Base-by-base conservation (phyloP, 805 yeast genomes). In the Ogataea polymorpha region DNA sequence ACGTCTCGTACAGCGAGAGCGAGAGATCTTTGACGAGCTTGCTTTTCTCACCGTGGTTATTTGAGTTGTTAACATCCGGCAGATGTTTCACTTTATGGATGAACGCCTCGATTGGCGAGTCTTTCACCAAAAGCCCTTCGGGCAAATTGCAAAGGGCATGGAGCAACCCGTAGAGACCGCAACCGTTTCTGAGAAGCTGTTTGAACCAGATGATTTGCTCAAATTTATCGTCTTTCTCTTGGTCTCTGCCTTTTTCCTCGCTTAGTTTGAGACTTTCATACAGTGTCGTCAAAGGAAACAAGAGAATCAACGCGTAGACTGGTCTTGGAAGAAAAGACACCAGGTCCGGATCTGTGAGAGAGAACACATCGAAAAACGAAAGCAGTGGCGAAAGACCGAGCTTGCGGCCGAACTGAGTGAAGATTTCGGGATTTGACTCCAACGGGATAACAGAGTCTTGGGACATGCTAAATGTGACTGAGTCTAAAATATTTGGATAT, bases 151-250 rank as follows among this genome's bases (percentile, higher is more conserved):
- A 50, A 26, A 76, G 54, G 1, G 67, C 48, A 54, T 91, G 97
- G 16, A 91, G 65, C 33, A 93, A 61, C 0, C 96, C 98, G 62
- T 85, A 87, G 23, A 95, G 73, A 5, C 99, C 99, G 66, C 99
- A 91, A 0, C 95, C 95, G 59, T 91, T 91, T 47, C 76, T 77
- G 13, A 93, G 77, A 1, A 89, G 80, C 56, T 91, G 99, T 50
- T 78, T 79, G 53, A 81, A 78, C 97, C 98, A 93, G n/a, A 72
- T 49, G 12, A 80, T 67, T 9, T 62, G 54, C 6, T 53, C 65
- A 5, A 57, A 48, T 15, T 52, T 42, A 35, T 68, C 69, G 32
- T 62, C 60, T 10, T 54, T 39, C n/a, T 43, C 43, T 4, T 34
- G 6, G 12, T 37, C 52, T 5, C 59, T 49, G 5, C 31, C 13